phyloP scores from a whole-genome alignment of 208 protist species.

The Leishmania martiniquensis region DNA sequence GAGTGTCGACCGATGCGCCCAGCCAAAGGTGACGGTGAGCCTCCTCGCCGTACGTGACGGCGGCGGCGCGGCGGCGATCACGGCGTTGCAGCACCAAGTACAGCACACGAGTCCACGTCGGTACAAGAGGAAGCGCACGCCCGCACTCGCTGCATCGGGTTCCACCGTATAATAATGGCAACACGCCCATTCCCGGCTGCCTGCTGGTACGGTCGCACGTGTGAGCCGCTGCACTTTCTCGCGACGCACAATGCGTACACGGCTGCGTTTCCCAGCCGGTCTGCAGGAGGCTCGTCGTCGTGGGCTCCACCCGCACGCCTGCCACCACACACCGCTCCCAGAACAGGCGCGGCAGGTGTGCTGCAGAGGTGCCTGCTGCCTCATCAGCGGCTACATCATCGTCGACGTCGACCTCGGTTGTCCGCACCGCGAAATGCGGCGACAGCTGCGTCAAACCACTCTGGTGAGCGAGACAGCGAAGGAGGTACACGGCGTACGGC shows the following conservation, averaged over 20 bases:
- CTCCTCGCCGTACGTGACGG: constrained; percentile 57
- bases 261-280: constrained; percentile 52
- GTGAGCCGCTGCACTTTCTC: not conserved
- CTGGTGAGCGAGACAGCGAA: constrained; percentile 62
- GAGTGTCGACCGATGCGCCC: constrained; percentile 32
- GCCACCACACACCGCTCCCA: constrained; percentile 46
- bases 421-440: constrained; percentile 12
- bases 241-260: constrained; percentile 27
- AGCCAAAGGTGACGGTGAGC: constrained; percentile 37
- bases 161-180: constrained; percentile 40
- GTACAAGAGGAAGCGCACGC: constrained; percentile 26
- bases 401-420: not conserved
- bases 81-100: constrained; percentile 41
- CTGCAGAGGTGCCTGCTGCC: not conserved
- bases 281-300: constrained; percentile 46
- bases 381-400: not conserved
- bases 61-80: constrained; percentile 37
- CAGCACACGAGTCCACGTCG: constrained; percentile 30
- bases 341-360: constrained; percentile 1
- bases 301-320: constrained; percentile 47
- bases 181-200: not conserved
- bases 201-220: not conserved
- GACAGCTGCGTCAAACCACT: constrained; percentile 23
- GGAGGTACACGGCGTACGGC: constrained; percentile 59
- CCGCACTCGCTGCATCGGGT: constrained; percentile 26